Conservation (phyloP, 148 eudicot species). For the Limonium bicolor region DNA sequence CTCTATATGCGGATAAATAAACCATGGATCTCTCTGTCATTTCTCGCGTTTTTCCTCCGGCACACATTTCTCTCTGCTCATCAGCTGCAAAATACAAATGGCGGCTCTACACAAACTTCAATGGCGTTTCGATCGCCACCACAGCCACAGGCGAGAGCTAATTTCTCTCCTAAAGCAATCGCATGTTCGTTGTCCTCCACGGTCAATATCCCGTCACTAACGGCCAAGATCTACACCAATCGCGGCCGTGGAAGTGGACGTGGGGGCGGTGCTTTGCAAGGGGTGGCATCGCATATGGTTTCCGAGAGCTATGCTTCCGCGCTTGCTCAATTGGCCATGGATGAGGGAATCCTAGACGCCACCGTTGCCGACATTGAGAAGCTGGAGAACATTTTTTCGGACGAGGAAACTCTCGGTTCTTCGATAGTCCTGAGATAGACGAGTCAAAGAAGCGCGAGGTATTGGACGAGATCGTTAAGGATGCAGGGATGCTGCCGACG, state of each 20-base stretch:
- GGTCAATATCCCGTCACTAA: constrained; percentile 15
- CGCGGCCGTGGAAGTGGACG: constrained; percentile 25
- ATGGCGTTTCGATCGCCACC: constrained; percentile 27
- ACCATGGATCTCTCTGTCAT: too few relatives aligned
- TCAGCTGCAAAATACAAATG: too few relatives aligned
- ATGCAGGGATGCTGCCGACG: constrained; percentile 42
- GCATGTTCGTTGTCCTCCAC: constrained; percentile 22
- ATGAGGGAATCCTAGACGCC: constrained; percentile 46
- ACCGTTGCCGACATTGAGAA: constrained; percentile 58
- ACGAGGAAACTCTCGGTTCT: constrained; percentile 24
- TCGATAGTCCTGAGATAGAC: constrained; percentile 36
- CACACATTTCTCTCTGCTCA: too few relatives aligned
- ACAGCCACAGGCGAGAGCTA: constrained; percentile 9
- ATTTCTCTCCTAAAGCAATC: constrained; percentile 8
- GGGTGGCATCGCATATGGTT: constrained; percentile 38
- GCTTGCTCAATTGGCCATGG: constrained; percentile 47
- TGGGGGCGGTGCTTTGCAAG: constrained; percentile 29
- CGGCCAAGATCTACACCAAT: constrained; percentile 5
- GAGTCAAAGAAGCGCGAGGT: constrained; percentile 29
- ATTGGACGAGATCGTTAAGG: constrained; percentile 29
- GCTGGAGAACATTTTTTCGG: constrained; percentile 46
- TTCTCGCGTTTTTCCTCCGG: too few relatives aligned
- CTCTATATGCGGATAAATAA: too few relatives aligned
- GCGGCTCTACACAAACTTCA: constrained; percentile 51
- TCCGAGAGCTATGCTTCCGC: constrained; percentile 74